These are phyloP conservation scores for Phaffomyces opuntiae DNA, from an alignment of 805 yeast species.

Conservation along the genomic window DNA sequence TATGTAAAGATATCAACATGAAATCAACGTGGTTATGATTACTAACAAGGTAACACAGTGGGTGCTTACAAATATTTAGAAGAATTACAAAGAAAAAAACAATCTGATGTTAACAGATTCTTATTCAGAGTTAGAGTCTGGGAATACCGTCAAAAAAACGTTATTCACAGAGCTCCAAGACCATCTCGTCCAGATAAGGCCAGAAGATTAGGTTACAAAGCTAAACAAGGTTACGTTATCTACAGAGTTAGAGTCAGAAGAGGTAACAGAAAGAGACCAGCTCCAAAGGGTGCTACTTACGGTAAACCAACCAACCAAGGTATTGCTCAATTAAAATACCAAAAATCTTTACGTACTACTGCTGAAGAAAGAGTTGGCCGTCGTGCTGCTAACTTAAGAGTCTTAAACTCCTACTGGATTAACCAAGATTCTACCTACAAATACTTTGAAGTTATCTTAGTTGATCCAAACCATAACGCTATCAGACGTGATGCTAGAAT, in stretches of 20 bases:
- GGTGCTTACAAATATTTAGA: slow-evolving; percentile 99
- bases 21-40: not conserved
- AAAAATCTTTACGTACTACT: slow-evolving; percentile 93
- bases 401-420: slow-evolving; percentile 99
- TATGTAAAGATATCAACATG: slow-evolving; percentile 2
- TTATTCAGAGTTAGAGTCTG: slow-evolving; percentile 99
- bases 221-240: slow-evolving; percentile 99
- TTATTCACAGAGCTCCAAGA: slow-evolving; percentile 97
- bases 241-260: slow-evolving; percentile 99
- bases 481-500: slow-evolving; percentile 96
- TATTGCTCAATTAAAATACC: slow-evolving; percentile 98
- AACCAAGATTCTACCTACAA: slow-evolving; percentile 99
- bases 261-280: slow-evolving; percentile 99
- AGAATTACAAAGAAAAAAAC: slow-evolving; percentile 99
- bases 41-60: slow-evolving; percentile 40
- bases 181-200: slow-evolving; percentile 99
- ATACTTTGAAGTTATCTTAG: slow-evolving; percentile 96
- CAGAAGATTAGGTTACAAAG: slow-evolving; percentile 99
- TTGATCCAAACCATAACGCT: slow-evolving; percentile 97
- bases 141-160: slow-evolving; percentile 99
- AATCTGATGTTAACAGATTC: slow-evolving; percentile 98
- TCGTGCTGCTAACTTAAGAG: slow-evolving; percentile 98
- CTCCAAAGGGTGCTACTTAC: slow-evolving; percentile 99
- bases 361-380: slow-evolving; percentile 99
- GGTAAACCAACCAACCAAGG: slow-evolving; percentile 99